Evolutionary conservation across 2,329 filamentous ascomycete genomes (phyloP), one percentile per base, ranked within the genome.

Genomic region (Mariannaea elegans): DNA sequence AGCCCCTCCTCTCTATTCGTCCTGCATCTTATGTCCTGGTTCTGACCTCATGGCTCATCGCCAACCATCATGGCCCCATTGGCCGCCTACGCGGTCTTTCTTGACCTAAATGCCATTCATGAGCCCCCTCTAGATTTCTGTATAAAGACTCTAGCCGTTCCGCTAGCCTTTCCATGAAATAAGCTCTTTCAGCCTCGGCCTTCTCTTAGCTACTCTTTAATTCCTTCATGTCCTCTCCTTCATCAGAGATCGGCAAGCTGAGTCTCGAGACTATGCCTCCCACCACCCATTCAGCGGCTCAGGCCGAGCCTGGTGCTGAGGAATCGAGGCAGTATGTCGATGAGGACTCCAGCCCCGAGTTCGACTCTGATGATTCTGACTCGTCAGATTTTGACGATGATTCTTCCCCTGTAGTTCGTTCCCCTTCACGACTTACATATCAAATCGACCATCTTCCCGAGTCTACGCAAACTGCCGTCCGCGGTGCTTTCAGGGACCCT

Each of bases 401-500:
- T 7, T 51, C 63, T 19, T 51, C 72, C 14, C 34, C 65, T 23
- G 53, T 75, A 14, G 65, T 81, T 29, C 71, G 69, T 10, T 81
- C 78, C 5, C 78, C 79, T 1, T 70, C 78, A 2, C 74, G 75
- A 23, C 75, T 82, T 14, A 71, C 68, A 16, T 82, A 83, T 66
- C 71, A 70, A 31, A 68, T 82, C 47, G 74, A 76, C n/a, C 68
- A 72, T 9, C 77, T 82, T 2, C 68, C 77, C 1, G 67, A 72
- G 2, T 71, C 73, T 18, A 76, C 76, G 0, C 77, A 77, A 49
- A 67, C 73, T 7, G 66, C 72, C 2, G 76, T 85, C 8, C 75
- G 79, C 14, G 78, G 81, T 46, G 74, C 80, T 21, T 82, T 85
- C 61, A 74, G 73, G 29, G 78, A 83, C 10, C 79, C 82, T 0